phyloP scores from a whole-genome alignment of 768 basidiomycete species.

The Pholiota conissans region DNA sequence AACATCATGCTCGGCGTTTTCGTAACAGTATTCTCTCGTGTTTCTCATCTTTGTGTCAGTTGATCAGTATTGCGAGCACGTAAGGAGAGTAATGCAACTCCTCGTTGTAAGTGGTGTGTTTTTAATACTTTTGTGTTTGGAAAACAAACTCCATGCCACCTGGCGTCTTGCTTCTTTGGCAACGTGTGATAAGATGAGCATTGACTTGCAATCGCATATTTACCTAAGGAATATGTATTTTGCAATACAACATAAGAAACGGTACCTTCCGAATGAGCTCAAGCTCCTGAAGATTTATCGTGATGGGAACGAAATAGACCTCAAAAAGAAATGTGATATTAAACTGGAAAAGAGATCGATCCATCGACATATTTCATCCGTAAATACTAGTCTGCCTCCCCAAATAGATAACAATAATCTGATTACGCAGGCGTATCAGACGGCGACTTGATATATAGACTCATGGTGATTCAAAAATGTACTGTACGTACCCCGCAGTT shows the following conservation, averaged over 20 bases:
- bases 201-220: neutral
- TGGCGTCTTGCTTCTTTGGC: neutral
- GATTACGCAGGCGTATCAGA: neutral
- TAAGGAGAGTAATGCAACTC: neutral
- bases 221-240: neutral
- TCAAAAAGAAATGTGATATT: neutral
- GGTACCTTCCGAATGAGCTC: no score
- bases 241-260: neutral
- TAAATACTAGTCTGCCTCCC: neutral
- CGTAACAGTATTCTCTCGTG: neutral
- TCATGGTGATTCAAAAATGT: no score
- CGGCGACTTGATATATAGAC: no score
- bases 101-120: neutral
- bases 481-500: no score
- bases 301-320: no score
- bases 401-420: neutral
- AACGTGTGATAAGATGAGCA: neutral
- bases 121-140: neutral
- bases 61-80: neutral
- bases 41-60: neutral
- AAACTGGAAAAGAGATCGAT: neutral
- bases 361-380: neutral
- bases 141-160: neutral
- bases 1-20: neutral
- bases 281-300: no score